Conservation (phyloP, 176 grass and related monocot species). For the Oryza glumipatula region DNA sequence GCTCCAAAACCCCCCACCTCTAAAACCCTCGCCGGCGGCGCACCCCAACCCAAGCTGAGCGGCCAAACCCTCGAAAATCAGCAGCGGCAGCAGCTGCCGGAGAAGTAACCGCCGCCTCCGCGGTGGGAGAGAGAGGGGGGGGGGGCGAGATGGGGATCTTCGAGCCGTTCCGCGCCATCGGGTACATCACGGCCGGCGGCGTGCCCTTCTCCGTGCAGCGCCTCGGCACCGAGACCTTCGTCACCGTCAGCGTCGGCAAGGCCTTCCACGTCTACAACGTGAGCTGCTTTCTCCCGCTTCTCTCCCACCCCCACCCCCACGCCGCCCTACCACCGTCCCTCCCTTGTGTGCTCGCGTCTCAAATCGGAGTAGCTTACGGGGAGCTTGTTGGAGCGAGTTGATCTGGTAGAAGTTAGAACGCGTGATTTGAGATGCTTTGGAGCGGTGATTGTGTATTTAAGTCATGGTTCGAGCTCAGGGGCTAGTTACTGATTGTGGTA, state of each 20-base stretch:
- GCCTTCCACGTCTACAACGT: slow-evolving; percentile 95
- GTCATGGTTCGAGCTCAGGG: not conserved
- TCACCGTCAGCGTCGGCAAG: slow-evolving; percentile 89
- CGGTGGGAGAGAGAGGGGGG: not conserved
- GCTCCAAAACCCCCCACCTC: slow-evolving; percentile 38
- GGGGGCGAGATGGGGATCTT: slow-evolving; percentile 97
- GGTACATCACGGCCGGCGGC: slow-evolving; percentile 74
- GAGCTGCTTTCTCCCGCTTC: slow-evolving; percentile 13
- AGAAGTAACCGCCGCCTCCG: not conserved
- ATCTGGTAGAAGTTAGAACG: not conserved
- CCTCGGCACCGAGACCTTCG: slow-evolving; percentile 90
- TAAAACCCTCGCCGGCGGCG: slow-evolving; percentile 57
- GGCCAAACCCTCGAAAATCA: not conserved
- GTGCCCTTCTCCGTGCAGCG: slow-evolving; percentile 93
- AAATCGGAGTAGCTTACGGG: not conserved
- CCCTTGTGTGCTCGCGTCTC: not conserved
- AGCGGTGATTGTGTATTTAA: not conserved
- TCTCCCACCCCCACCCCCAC: not conserved
- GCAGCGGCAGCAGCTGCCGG: not conserved
- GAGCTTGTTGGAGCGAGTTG: slow-evolving; percentile 23
- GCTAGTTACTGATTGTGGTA: not conserved
- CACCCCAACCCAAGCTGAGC: not conserved
- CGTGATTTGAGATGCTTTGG: not conserved
- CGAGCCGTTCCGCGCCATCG: slow-evolving; percentile 92
- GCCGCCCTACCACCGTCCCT: not conserved